phyloP scores from a whole-genome alignment of 1,284 basidiomycete genomes.

The Trametes sp. region DNA sequence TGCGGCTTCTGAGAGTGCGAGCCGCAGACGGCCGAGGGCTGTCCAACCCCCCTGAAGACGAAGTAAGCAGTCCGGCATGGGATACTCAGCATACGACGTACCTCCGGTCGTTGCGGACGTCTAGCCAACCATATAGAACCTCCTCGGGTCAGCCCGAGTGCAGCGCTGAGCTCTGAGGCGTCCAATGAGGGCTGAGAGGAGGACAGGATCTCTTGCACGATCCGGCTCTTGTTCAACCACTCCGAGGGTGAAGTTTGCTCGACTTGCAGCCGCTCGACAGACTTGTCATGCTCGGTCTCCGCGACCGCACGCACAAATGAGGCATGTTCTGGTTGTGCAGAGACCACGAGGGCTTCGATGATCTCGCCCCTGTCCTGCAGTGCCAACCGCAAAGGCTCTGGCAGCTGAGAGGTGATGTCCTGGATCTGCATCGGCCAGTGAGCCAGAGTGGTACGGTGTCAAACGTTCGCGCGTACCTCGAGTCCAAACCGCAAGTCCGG shows the following conservation, averaged over 20 bases:
- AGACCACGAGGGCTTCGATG: slow-evolving; percentile 60
- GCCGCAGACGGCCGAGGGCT: slow-evolving; percentile 76
- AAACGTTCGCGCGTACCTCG: slow-evolving; percentile 60
- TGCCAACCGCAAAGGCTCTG: slow-evolving; percentile 44
- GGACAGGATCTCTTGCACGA: slow-evolving; percentile 38
- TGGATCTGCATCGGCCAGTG: slow-evolving; percentile 49
- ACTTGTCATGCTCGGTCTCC: slow-evolving; percentile 4
- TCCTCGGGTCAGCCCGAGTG: slow-evolving; percentile 30
- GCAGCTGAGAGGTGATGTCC: slow-evolving; percentile 58
- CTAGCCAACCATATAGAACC: slow-evolving; percentile 53
- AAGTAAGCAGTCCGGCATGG: too few relatives aligned
- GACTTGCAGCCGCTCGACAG: slow-evolving; percentile 52
- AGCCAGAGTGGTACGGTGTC: neutral
- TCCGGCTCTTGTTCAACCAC: slow-evolving; percentile 54
- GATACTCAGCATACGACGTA: slow-evolving; percentile 35
- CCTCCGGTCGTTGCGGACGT: slow-evolving; percentile 54
- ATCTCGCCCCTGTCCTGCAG: slow-evolving; percentile 51
- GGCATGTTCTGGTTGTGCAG: neutral
- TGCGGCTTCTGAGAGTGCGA: slow-evolving; percentile 71
- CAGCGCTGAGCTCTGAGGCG: slow-evolving; percentile 31
- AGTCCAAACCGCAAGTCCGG: slow-evolving; percentile 90
- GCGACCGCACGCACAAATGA: slow-evolving; percentile 17
- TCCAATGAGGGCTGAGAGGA: neutral
- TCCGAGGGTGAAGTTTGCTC: slow-evolving; percentile 49
- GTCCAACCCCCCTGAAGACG: slow-evolving; percentile 81